Conservation (phyloP, 2,329 filamentous ascomycete species). For the Pyricularia grisea region DNA sequence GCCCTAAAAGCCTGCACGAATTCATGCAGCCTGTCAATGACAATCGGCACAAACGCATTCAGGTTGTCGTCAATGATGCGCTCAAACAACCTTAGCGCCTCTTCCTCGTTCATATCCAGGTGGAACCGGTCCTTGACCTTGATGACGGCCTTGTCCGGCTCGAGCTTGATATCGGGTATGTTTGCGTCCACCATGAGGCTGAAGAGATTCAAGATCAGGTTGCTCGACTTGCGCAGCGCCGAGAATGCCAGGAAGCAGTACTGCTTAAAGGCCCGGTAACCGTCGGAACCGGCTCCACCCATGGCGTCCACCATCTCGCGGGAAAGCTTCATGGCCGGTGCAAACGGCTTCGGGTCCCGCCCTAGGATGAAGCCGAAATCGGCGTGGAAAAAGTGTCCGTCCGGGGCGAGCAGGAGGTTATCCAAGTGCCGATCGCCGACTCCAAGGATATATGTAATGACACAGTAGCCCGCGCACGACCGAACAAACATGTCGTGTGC, state of each 20-base stretch:
- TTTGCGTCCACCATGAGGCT: constrained; percentile 96
- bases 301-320: constrained; percentile 99
- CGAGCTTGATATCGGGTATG: constrained; percentile 87
- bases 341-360: constrained; percentile 93
- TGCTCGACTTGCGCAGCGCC: constrained; percentile 79
- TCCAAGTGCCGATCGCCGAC: constrained; percentile 94
- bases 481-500: constrained; percentile 92
- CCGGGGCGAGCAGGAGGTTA: constrained; percentile 82
- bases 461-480: constrained; percentile 94
- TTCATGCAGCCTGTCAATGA: constrained; percentile 91
- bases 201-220: constrained; percentile 89
- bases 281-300: constrained; percentile 72
- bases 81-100: constrained; percentile 81
- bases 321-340: constrained; percentile 91
- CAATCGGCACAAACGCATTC: constrained; percentile 81
- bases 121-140: constrained; percentile 96
- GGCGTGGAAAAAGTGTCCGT: constrained; percentile 94
- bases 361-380: constrained; percentile 98
- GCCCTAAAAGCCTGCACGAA: constrained; percentile 85
- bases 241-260: constrained; percentile 95
- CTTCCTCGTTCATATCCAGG: constrained; percentile 82
- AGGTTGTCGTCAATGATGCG: constrained; percentile 84
- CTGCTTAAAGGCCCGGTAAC: constrained; percentile 85
- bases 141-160: constrained; percentile 85
- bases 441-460: constrained; percentile 95